Evolutionary conservation across 495 filamentous ascomycete genomes (phyloP), one percentile per base, ranked within the genome.

Genomic region (Penicillium bialowiezense): DNA sequence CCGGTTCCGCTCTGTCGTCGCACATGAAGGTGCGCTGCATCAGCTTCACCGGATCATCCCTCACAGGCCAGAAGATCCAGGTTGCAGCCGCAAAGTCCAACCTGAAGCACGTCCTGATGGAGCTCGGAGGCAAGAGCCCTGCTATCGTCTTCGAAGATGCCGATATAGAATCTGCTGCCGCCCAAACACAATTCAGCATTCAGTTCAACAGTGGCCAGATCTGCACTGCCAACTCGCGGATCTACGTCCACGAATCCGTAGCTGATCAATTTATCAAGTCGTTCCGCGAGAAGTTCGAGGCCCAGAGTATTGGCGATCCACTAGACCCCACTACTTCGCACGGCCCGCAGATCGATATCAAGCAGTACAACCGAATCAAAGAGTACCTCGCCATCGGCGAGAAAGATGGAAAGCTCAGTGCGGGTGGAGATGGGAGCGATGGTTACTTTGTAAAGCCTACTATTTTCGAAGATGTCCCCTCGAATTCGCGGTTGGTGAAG

Each of bases 101-200:
- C 62, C 78, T 97, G 73, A 97, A 96, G 73, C 89, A 91, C 68
- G 90, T 96, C 42, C 93, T 88, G 3, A 79, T 95, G 38, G 92
- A 97, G 67, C 95, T 92, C 3, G 91, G 92, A 38, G 92, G 92
- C 38, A 97, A 97, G 68, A 87, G 84, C 7, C 91, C 92, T 2
- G 74, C 92, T 9, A 65, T 97, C 34, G 75, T 97, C 29, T 97
- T 96, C 61, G 85, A 87, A 42, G 92, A 97, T 62, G 89, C 90
- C 5, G 87, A 97, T 58, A 67, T 97, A 23, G 88, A 93, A 15
- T 82, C 88, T 54, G 90, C 92, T 1, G 86, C 85, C 5, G 85
- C 83, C 43, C 90, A 89, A 84, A 78, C 84, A 0, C 88, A 93
- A 54, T 70, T 80, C 21, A 89, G 91, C 40, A 78, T 82, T 57